Evolutionary conservation across 129 eudicot species (phyloP).

Genomic region (Scalesia atractyloides): DNA sequence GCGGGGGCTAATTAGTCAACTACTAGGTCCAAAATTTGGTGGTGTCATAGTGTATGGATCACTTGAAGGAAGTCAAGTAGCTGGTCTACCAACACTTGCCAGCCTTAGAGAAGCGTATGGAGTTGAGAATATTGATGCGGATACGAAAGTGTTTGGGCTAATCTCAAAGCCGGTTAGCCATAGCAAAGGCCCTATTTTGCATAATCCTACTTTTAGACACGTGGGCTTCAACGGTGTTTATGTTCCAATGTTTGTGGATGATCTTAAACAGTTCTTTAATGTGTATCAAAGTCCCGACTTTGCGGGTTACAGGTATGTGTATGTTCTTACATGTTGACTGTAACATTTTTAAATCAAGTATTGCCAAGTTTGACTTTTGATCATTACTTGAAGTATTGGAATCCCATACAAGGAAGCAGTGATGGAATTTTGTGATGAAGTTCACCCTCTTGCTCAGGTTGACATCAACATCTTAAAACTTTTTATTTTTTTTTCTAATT

Average conservation of each 20-base stretch:
- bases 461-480: constrained; percentile 20
- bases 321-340: background rate
- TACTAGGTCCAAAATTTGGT: constrained; percentile 78
- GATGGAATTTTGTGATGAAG: constrained; percentile 64
- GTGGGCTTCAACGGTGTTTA: constrained; percentile 75
- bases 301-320: constrained; percentile 80
- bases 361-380: constrained; percentile 15
- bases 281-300: constrained; percentile 69
- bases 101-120: constrained; percentile 58
- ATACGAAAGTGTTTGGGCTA: constrained; percentile 74
- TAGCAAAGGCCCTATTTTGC: constrained; percentile 83
- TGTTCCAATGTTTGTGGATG: constrained; percentile 82
- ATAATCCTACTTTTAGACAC: constrained; percentile 75
- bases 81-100: constrained; percentile 61
- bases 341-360: background rate
- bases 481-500: background rate
- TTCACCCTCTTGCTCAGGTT: constrained; percentile 90
- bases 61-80: constrained; percentile 47
- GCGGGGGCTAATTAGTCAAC: constrained; percentile 75
- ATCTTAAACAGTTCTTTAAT: constrained; percentile 62
- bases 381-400: constrained; percentile 59
- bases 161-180: constrained; percentile 84
- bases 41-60: constrained; percentile 66
- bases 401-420: constrained; percentile 92
- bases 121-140: constrained; percentile 50